Evolutionary conservation across 176 grass and related monocot species (phyloP).

Genomic region (Oryza australiensis): DNA sequence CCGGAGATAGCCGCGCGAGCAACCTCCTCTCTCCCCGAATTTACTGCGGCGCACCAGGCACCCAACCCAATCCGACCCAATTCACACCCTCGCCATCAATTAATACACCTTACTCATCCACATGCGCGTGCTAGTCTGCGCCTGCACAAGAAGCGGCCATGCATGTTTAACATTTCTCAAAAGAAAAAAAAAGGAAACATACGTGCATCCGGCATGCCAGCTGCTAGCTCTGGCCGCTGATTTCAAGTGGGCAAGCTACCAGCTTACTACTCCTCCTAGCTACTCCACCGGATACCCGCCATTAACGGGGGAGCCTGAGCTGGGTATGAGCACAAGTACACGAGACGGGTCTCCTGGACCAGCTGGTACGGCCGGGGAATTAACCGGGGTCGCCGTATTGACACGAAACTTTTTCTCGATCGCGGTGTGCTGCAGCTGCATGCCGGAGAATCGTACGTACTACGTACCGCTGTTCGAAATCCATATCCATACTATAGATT

Average conservation of each 20-base stretch:
- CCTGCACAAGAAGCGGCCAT: background rate
- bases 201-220: background rate
- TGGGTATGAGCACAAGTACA: background rate
- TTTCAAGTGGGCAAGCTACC: no score
- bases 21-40: background rate
- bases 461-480: background rate
- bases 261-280: no score
- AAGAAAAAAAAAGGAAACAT: background rate
- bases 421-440: no score
- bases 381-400: background rate
- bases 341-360: background rate
- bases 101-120: background rate
- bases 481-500: background rate
- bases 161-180: background rate
- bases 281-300: no score
- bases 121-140: background rate
- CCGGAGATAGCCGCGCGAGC: no score
- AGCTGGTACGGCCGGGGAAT: background rate
- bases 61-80: background rate
- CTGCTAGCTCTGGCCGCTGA: background rate
- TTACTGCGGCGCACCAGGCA: background rate
- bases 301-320: background rate
- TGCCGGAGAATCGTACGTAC: background rate
- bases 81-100: background rate
- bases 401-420: background rate